Conservation (phyloP, 495 filamentous ascomycete genomes). For the Staphylotrichum tortipilum region DNA sequence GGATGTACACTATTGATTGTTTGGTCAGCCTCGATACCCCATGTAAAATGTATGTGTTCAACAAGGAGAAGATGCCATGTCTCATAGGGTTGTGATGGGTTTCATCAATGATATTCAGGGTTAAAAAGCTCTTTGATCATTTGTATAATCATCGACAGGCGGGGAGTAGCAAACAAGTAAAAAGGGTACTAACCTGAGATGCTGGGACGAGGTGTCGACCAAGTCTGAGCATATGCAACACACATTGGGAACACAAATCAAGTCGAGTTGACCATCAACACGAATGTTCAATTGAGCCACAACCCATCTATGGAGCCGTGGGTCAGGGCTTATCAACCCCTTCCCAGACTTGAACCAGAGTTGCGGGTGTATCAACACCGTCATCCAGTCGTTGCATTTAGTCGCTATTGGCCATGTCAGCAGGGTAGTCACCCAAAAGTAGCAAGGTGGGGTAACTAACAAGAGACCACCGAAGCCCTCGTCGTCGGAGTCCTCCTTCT, state of each 20-base stretch:
- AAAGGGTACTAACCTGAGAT: constrained; percentile 37
- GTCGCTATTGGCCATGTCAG: constrained; percentile 31
- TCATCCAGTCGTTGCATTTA: constrained; percentile 28
- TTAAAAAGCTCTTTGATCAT: constrained; percentile 49
- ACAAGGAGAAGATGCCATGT: constrained; percentile 24
- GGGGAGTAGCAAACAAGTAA: background rate
- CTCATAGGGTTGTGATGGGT: constrained; percentile 45
- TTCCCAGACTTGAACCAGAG: constrained; percentile 30
- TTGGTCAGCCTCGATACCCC: constrained; percentile 28
- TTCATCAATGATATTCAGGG: constrained; percentile 41
- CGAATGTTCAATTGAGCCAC: constrained; percentile 35
- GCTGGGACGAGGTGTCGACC: background rate
- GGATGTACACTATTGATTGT: background rate
- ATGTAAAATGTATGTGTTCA: constrained; percentile 6
- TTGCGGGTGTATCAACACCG: constrained; percentile 30
- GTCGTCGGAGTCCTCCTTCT: constrained; percentile 52
- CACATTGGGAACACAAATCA: background rate
- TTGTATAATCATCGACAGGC: constrained; percentile 45
- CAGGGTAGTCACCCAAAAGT: background rate
- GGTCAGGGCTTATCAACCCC: constrained; percentile 25
- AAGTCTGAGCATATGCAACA: constrained; percentile 1
- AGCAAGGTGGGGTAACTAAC: constrained; percentile 33
- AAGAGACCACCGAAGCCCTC: constrained; percentile 65
- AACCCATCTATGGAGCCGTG: constrained; percentile 38
- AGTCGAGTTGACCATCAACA: constrained; percentile 17